Evolutionary conservation across 208 protist species (phyloP), one percentile per base, ranked within the genome.

Genomic region (Crithidia expoeki): DNA sequence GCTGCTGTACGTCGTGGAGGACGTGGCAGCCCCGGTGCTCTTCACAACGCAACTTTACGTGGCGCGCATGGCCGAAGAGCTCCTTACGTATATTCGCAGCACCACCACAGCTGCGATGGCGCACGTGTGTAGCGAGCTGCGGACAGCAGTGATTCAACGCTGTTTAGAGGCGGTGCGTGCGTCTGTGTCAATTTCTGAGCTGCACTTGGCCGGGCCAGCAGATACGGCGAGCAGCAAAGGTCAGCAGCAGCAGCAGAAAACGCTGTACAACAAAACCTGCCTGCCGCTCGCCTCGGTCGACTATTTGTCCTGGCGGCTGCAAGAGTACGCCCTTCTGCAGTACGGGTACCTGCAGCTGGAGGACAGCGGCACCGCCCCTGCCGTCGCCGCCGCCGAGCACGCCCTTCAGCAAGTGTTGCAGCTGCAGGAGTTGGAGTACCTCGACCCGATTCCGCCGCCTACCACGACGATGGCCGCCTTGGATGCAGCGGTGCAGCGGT

Each of bases 301-400:
- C 21, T 96, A 85, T 58, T 67, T 96, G 49, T 86, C 86, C 0
- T 93, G 81, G 81, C 88, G 91, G 27, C 36, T 93, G 50, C 77
- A 83, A 27, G 74, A 94, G 62, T 93, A 94, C 73, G 75, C 89
- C 28, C 68, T 82, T 50, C 28, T 96, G 11, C 64, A 77, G 17
- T 72, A 66, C 25, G 83, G 79, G 44, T 94, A 86, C 75, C 74
- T 81, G 69, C 61, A 80, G 27, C 80, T 79, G 3, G 62, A 71
- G 28, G 63, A 76, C 4, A 36, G 44, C 25, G 76, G 72, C 66
- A 28, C 44, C 19, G 76, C 76, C 66, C 80, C 85, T 34, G 88
- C 91, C 23, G 75, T 85, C 33, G 21, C 52, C 7, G 68, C 86
- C 10, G 80, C 80, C 17, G 74, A 81, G 71, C 80, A 80, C 19